A percentile compares a stretch with the other conserved stretches of the same genome.
Evolutionary conservation across 2,329 filamentous ascomycete genomes (phyloP).

Genomic region (Cercospora sesami): DNA sequence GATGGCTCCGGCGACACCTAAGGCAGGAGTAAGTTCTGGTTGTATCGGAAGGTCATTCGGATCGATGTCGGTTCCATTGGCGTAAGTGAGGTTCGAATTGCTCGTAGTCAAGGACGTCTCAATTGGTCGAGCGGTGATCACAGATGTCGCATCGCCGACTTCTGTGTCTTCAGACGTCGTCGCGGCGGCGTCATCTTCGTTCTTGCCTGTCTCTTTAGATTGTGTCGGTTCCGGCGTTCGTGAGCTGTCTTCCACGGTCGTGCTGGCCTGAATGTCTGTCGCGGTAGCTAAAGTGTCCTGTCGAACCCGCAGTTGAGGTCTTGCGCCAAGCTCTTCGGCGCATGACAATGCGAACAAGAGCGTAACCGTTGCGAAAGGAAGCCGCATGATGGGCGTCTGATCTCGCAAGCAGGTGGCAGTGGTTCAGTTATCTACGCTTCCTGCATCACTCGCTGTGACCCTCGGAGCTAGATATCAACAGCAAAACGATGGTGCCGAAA

Average conservation of each 20-base stretch:
- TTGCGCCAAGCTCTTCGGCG: slow-evolving; percentile 11
- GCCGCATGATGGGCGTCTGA: slow-evolving; percentile 11
- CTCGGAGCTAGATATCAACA: background rate
- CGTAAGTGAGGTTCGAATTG: slow-evolving; percentile 13
- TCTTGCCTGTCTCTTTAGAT: slow-evolving; percentile 4
- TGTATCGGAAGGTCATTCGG: slow-evolving; percentile 61
- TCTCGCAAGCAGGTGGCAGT: background rate
- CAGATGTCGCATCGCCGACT: slow-evolving; percentile 19
- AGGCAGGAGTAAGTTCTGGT: slow-evolving; percentile 75
- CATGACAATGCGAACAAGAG: slow-evolving; percentile 14
- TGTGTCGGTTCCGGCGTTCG: slow-evolving; percentile 5
- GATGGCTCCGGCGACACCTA: slow-evolving; percentile 74
- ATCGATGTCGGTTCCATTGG: slow-evolving; percentile 6
- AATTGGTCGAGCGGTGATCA: slow-evolving; percentile 16
- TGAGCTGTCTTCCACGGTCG: slow-evolving; percentile 4
- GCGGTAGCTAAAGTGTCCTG: slow-evolving; percentile 12
- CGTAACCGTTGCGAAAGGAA: slow-evolving; percentile 2
- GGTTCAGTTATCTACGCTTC: slow-evolving; percentile 7
- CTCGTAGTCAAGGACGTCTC: slow-evolving; percentile 10
- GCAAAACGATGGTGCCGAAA: slow-evolving; percentile 1
- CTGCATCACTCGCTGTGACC: slow-evolving; percentile 3
- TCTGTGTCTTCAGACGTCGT: background rate
- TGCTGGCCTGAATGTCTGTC: slow-evolving; percentile 8
- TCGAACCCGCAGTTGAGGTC: slow-evolving; percentile 10
- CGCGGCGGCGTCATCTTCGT: slow-evolving; percentile 1